Conservation (phyloP, 306 rosid species). For the Rosa lucieae region DNA sequence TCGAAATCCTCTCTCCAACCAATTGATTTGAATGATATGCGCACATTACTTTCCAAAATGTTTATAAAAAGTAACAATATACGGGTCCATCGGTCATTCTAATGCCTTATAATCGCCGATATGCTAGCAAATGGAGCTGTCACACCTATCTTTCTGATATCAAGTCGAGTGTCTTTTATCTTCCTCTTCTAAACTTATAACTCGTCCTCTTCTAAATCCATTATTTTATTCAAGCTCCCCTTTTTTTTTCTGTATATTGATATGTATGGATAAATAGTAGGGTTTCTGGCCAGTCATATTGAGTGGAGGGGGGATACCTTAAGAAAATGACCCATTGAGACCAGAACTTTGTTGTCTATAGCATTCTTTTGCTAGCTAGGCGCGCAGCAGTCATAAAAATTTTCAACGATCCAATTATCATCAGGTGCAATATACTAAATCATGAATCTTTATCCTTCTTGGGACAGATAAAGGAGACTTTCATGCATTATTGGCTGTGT, state of each 20-base stretch:
- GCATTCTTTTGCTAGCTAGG: background rate
- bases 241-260: background rate
- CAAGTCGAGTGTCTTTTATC: background rate
- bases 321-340: background rate
- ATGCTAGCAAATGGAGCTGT: background rate
- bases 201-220: background rate
- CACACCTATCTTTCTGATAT: background rate
- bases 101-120: background rate
- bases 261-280: background rate
- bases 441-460: background rate
- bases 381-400: too few species aligned
- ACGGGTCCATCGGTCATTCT: background rate
- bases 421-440: background rate
- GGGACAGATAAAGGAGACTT: background rate
- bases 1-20: background rate
- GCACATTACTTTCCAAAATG: background rate
- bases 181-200: background rate
- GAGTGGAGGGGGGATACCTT: conserved; percentile 5
- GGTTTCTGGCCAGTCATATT: conserved; percentile 6
- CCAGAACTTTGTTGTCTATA: background rate
- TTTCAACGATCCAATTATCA: background rate
- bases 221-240: background rate
- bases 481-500: background rate
- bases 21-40: background rate
- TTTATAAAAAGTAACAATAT: background rate